Evolutionary conservation across 257 asterid species (phyloP), one percentile per base, ranked within the genome.

Genomic region (Fraxinus anomala): DNA sequence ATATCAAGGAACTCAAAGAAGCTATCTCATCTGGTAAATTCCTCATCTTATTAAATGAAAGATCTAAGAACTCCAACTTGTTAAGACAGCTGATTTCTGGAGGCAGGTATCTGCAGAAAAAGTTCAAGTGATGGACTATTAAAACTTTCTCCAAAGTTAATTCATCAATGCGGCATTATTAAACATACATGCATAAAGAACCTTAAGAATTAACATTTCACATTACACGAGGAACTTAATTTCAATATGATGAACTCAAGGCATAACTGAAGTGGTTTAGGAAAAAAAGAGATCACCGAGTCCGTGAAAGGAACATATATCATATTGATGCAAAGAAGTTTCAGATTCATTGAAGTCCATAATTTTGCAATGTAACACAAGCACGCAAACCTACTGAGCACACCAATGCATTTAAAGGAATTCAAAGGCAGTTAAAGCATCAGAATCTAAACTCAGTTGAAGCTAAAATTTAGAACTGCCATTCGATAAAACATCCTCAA

Each of bases 31-130:
- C 85, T 0, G 98, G 99, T 80, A 96, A 89, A 75, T 79, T 91
- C 94, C 91, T 93, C 94, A 96, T 85, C 86, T 93, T 93, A 83
- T 96, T 96, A 78, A 92, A 96, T 49, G 99, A 96, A 82, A 93
- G 89, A 82, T 96, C 93, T 81, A 96, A 87, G 86, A 82, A 85
- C 88, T 95, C 99, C 83, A 95, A 88, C 77, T 87, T 88, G 77
- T 26, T 77, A 54, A 95, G 98, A 74, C 82, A 89, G 63, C 93
- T 97, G 77, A 95, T 96, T 84, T 93, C 99, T 30, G 97, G 94
- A 76, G 98, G 99, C 72, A 96, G 93, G 86, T 85, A 90, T 87
- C 99, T 96, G 94, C 89, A 91, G 73, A 79, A 68, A 74, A 81
- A 73, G 21, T 26, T 24, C 34, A 49, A 77, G 26, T 56, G 73